Evolutionary conservation across 2,329 filamentous ascomycete species (phyloP).

Genomic region (Nigrospora oryzae): DNA sequence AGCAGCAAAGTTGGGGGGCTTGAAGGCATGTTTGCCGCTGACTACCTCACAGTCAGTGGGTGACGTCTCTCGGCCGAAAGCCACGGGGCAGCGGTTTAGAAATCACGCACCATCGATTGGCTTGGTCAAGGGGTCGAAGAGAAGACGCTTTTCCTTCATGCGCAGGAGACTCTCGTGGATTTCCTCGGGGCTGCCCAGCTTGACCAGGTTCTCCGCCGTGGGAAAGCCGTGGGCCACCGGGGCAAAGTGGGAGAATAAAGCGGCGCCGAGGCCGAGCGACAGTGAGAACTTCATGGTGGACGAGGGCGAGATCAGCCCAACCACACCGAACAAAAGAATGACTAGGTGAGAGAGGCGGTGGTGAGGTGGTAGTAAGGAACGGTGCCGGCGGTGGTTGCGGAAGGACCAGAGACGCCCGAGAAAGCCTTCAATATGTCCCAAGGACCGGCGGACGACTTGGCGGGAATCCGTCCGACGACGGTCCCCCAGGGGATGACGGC

Average conservation of each 20-base stretch:
- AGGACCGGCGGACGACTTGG: too few relatives aligned
- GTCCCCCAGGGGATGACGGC: too few relatives aligned
- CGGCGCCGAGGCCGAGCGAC: neutral
- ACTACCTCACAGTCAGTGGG: neutral
- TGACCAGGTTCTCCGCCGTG: constrained; percentile 10
- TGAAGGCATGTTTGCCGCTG: constrained; percentile 9
- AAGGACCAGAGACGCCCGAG: too few relatives aligned
- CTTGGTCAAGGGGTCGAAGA: constrained; percentile 8
- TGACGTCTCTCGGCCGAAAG: neutral
- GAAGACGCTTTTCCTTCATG: constrained; percentile 9
- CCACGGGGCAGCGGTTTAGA: too few relatives aligned
- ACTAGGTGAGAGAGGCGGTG: too few relatives aligned
- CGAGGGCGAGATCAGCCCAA: neutral
- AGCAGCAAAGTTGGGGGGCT: constrained; percentile 7
- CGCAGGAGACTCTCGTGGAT: constrained; percentile 4
- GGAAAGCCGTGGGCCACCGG: constrained; percentile 8
- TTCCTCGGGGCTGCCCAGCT: constrained; percentile 6
- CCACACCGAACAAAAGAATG: too few relatives aligned
- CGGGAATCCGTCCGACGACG: too few relatives aligned
- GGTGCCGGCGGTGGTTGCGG: too few relatives aligned
- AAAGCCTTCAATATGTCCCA: too few relatives aligned
- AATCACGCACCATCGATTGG: constrained; percentile 8
- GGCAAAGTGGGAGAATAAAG: constrained; percentile 1
- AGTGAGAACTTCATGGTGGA: neutral
- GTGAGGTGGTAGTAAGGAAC: too few relatives aligned